These are phyloP conservation scores for Suillus subluteus DNA, from an alignment of 768 basidiomycete genomes.

Conservation along the genomic window DNA sequence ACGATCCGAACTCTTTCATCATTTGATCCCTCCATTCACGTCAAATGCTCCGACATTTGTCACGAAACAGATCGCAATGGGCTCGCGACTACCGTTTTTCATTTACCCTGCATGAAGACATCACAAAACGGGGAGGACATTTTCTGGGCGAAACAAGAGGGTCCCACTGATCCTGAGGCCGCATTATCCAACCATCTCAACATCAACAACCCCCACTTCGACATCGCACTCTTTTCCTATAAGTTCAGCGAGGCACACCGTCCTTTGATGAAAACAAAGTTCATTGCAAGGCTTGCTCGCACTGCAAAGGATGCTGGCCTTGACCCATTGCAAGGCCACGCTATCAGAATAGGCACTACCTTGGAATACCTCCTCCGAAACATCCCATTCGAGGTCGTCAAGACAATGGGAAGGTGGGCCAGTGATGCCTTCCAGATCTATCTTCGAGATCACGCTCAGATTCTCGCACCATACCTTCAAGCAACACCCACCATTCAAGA, in stretches of 20 bases:
- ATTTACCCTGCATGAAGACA: constrained; percentile 17
- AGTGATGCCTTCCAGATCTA: constrained; percentile 37
- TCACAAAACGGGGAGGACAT: constrained; percentile 34
- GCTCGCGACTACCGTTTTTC: constrained; percentile 10
- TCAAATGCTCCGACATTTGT: not conserved
- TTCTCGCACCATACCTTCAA: constrained; percentile 37
- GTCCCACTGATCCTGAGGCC: constrained; percentile 25
- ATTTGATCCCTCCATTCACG: not conserved
- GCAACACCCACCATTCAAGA: constrained; percentile 19
- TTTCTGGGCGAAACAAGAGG: constrained; percentile 35
- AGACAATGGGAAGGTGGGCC: constrained; percentile 39
- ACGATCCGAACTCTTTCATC: constrained; percentile 23
- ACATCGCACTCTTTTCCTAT: constrained; percentile 36
- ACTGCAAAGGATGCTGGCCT: not conserved
- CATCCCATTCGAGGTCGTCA: constrained; percentile 40
- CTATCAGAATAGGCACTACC: constrained; percentile 33
- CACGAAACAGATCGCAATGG: constrained; percentile 29
- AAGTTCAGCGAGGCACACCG: constrained; percentile 3
- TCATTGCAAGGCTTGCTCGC: constrained; percentile 23
- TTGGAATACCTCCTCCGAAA: constrained; percentile 41
- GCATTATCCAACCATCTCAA: constrained; percentile 31
- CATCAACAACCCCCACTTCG: constrained; percentile 29
- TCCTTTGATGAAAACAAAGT: constrained; percentile 31
- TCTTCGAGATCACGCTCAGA: constrained; percentile 29
- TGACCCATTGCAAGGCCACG: constrained; percentile 24